phyloP scores from a whole-genome alignment of 768 basidiomycete genomes.

The Tulasnella sp. region DNA sequence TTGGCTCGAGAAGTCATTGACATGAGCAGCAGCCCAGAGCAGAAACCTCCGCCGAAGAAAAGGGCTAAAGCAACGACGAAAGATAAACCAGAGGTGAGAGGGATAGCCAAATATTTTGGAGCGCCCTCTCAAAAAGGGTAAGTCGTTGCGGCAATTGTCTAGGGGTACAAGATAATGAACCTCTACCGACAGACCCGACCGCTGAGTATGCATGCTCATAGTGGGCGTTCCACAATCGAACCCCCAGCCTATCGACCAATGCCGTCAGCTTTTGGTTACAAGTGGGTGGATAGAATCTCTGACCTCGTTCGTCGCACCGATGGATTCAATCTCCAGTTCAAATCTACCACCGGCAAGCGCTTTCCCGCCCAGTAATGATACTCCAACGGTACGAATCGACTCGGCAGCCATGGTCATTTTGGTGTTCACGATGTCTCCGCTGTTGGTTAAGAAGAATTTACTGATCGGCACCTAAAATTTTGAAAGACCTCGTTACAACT shows the following conservation, averaged over 20 bases:
- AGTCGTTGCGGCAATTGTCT: not conserved
- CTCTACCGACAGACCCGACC: too few relatives aligned
- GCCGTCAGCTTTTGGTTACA: not conserved
- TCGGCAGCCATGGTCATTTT: slow-evolving; percentile 70
- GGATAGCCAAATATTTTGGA: slow-evolving; percentile 41
- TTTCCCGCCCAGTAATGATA: slow-evolving; percentile 80
- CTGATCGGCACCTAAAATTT: slow-evolving; percentile 63
- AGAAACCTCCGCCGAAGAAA: slow-evolving; percentile 17
- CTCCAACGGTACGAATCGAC: slow-evolving; percentile 68
- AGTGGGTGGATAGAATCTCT: not conserved
- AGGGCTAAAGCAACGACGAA: slow-evolving; percentile 28
- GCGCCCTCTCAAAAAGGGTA: not conserved
- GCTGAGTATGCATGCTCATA: not conserved
- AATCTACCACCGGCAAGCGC: slow-evolving; percentile 63
- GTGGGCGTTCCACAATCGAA: not conserved
- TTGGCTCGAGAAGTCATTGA: slow-evolving; percentile 38
- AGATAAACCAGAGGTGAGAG: slow-evolving; percentile 24
- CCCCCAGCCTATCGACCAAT: not conserved
- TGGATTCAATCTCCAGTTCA: slow-evolving; percentile 73
- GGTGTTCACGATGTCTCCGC: slow-evolving; percentile 23
- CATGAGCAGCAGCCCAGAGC: slow-evolving; percentile 16
- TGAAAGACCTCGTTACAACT: not conserved
- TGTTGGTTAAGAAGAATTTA: slow-evolving; percentile 36
- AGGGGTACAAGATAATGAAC: too few relatives aligned
- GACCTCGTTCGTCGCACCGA: slow-evolving; percentile 67